Evolutionary conservation across 352 stramenopile genomes (phyloP).

Genomic region (Pelagophyceae sp.): DNA sequence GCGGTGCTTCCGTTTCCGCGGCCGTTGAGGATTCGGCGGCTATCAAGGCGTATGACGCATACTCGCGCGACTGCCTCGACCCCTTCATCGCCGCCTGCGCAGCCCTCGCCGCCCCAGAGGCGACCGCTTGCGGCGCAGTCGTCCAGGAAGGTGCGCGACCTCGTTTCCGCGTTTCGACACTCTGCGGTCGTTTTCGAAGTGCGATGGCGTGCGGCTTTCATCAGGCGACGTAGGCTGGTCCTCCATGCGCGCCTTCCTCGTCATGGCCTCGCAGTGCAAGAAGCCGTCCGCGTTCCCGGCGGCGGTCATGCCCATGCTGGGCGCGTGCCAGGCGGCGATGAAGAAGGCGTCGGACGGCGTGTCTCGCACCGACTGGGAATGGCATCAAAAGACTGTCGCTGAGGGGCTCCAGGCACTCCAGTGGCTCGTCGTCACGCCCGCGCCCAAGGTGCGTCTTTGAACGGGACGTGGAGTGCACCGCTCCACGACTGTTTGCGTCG

Average conservation of each 20-base stretch:
- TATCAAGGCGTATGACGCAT: neutral
- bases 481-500: too few species aligned
- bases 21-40: neutral
- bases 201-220: too few species aligned
- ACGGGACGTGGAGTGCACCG: too few species aligned
- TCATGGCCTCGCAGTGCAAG: constrained; percentile 82
- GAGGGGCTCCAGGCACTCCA: constrained; percentile 53
- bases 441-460: too few species aligned
- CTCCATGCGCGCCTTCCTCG: constrained; percentile 74
- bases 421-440: constrained; percentile 52
- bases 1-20: too few species aligned
- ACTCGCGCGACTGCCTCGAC: neutral
- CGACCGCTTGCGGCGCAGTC: constrained; percentile 63
- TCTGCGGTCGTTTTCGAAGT: neutral
- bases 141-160: constrained; percentile 50
- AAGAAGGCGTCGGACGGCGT: constrained; percentile 35
- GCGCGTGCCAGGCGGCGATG: constrained; percentile 39
- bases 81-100: constrained; percentile 1
- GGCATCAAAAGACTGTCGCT: constrained; percentile 56
- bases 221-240: constrained; percentile 47
- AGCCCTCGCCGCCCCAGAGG: constrained; percentile 28
- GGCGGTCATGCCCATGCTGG: constrained; percentile 28
- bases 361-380: constrained; percentile 55
- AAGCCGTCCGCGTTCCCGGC: constrained; percentile 59
- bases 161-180: neutral